phyloP scores from a whole-genome alignment of 169 alveolate genomes.

The Plasmodium fragile region DNA sequence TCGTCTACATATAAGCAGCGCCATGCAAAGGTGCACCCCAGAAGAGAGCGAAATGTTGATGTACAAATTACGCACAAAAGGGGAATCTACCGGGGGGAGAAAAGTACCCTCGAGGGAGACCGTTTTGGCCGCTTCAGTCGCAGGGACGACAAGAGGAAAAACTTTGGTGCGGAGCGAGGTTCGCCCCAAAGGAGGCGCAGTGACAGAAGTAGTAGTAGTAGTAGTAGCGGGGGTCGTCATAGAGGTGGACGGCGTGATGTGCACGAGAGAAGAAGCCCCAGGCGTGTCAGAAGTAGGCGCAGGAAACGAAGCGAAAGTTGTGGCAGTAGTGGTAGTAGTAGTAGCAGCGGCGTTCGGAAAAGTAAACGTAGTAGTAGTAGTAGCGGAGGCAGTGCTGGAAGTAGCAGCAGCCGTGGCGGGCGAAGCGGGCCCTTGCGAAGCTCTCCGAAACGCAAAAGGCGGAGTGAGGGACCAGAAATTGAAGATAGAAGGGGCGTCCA shows the following conservation, averaged over 20 bases:
- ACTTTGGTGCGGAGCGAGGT: not conserved
- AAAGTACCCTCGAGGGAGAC: not conserved
- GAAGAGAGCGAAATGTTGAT: not conserved
- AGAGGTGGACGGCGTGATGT: not conserved
- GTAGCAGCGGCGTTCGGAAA: not conserved
- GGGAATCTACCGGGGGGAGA: conserved; percentile 13
- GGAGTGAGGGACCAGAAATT: not conserved
- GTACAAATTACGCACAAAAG: conserved; percentile 28
- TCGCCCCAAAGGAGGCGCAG: not conserved
- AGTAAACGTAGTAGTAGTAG: not conserved
- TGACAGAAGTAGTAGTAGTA: not conserved
- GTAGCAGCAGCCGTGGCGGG: conserved; percentile 1
- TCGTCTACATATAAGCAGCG: not conserved
- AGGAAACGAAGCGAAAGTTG: not conserved
- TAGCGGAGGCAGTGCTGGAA: not conserved
- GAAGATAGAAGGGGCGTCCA: conserved; percentile 1
- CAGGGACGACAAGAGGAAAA: not conserved
- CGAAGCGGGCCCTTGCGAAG: not conserved
- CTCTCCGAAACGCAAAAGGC: not conserved
- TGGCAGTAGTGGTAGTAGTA: not conserved
- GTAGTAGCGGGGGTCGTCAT: not conserved
- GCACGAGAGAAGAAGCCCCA: not conserved
- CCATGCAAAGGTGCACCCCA: not conserved
- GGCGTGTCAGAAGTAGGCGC: not conserved
- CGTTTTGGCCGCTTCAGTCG: not conserved